These are phyloP conservation scores for Chrysochromulina tobinii DNA, from an alignment of 78 protist species.

Conservation along the genomic window DNA sequence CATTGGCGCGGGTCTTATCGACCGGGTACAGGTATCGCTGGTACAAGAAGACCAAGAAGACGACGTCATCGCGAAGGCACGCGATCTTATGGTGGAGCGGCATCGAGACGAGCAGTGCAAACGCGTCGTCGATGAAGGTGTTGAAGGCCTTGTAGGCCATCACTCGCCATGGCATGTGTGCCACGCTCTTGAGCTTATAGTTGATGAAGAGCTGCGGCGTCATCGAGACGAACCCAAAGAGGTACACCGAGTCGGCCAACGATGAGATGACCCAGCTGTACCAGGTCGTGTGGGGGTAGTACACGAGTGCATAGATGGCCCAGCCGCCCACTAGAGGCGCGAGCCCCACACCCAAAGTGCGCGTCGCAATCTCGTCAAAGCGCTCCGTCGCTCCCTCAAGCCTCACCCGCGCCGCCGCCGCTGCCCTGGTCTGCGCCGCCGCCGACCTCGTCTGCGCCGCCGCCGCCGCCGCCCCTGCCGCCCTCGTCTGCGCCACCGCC, in stretches of 20 bases:
- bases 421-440: too few species aligned
- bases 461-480: too few species aligned
- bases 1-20: constrained; percentile 66
- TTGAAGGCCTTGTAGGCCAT: constrained; percentile 87
- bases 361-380: background rate
- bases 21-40: constrained; percentile 92
- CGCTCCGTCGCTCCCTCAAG: background rate
- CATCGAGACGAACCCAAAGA: constrained; percentile 85
- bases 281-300: constrained; percentile 13
- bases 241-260: background rate
- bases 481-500: too few species aligned
- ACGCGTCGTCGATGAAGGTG: constrained; percentile 95
- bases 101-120: constrained; percentile 92
- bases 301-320: background rate
- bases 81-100: constrained; percentile 91
- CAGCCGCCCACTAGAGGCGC: constrained; percentile 30
- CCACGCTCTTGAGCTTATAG: constrained; percentile 82
- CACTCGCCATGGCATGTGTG: constrained; percentile 90
- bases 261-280: constrained; percentile 33
- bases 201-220: constrained; percentile 95
- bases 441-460: too few species aligned
- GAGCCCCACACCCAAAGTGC: background rate
- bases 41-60: constrained; percentile 77
- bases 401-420: too few species aligned
- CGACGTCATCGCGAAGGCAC: constrained; percentile 90